Evolutionary conservation across 352 stramenopile species (phyloP).

Genomic region (Pythium periplocum): DNA sequence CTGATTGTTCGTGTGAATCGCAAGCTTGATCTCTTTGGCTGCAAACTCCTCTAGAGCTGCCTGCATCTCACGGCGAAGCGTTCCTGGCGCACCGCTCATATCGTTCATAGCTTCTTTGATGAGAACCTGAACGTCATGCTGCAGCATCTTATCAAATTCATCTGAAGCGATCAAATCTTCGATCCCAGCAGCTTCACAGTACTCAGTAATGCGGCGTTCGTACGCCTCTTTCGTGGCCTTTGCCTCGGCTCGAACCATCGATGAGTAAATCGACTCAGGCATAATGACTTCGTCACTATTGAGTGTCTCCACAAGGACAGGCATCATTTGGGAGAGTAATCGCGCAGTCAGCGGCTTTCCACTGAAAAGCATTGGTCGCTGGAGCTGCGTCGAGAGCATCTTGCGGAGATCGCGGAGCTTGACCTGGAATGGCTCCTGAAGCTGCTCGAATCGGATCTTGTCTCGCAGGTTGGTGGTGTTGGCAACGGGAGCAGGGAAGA

Average conservation of each 20-base stretch:
- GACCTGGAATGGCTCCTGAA: slow-evolving; percentile 70
- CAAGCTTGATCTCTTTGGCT: slow-evolving; percentile 65
- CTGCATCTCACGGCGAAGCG: slow-evolving; percentile 64
- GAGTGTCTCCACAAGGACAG: slow-evolving; percentile 65
- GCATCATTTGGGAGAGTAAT: slow-evolving; percentile 75
- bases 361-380: slow-evolving; percentile 76
- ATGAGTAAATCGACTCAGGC: slow-evolving; percentile 86
- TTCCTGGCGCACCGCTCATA: slow-evolving; percentile 37
- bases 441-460: slow-evolving; percentile 82
- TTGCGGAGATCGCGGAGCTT: slow-evolving; percentile 73
- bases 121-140: slow-evolving; percentile 46
- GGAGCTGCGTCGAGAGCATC: slow-evolving; percentile 60
- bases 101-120: slow-evolving; percentile 48
- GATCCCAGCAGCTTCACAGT: slow-evolving; percentile 56
- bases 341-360: slow-evolving; percentile 62
- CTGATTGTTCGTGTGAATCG: slow-evolving; percentile 64
- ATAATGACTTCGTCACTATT: slow-evolving; percentile 87
- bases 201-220: slow-evolving; percentile 53
- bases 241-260: slow-evolving; percentile 75
- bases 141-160: slow-evolving; percentile 51
- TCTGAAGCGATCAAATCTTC: slow-evolving; percentile 57
- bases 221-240: slow-evolving; percentile 53
- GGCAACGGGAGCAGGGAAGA: slow-evolving; percentile 74
- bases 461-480: slow-evolving; percentile 76
- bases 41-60: slow-evolving; percentile 40